Evolutionary conservation across 164 flowering plant species (phyloP).

Genomic region (Hamamelis virginiana): DNA sequence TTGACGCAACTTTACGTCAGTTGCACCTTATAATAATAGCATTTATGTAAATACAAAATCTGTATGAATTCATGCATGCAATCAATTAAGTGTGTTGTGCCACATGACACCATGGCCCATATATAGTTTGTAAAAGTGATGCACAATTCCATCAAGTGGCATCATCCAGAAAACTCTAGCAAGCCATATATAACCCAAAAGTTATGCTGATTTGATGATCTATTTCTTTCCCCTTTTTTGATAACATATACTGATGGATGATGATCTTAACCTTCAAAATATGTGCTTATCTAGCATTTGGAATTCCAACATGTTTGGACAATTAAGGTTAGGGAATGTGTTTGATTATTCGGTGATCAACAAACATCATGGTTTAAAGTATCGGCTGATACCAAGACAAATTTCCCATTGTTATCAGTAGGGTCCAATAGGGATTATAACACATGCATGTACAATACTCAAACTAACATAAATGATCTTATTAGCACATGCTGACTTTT

Average conservation of each 20-base stretch:
- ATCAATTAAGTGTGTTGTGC: not conserved
- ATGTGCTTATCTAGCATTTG: not conserved
- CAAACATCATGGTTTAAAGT: not conserved
- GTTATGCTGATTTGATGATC: not conserved
- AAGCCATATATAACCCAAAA: not conserved
- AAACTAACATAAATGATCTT: too few relatives aligned
- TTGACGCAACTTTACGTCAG: too few relatives aligned
- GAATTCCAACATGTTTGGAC: not conserved
- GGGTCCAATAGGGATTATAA: too few relatives aligned
- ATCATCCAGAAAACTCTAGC: not conserved
- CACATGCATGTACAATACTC: too few relatives aligned
- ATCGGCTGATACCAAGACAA: too few relatives aligned
- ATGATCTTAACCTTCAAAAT: not conserved
- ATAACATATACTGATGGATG: too few relatives aligned
- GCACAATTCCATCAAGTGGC: not conserved
- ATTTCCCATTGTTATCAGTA: too few relatives aligned
- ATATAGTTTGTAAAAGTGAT: not conserved
- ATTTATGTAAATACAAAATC: too few relatives aligned
- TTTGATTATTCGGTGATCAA: not conserved
- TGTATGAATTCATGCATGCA: not conserved
- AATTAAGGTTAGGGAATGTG: not conserved
- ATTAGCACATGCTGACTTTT: too few relatives aligned
- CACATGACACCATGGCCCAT: not conserved
- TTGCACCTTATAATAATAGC: too few relatives aligned
- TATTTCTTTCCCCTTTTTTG: too few relatives aligned